These are phyloP conservation scores for Penicilliopsis zonata DNA, from an alignment of 495 filamentous ascomycete species.

Conservation along the genomic window DNA sequence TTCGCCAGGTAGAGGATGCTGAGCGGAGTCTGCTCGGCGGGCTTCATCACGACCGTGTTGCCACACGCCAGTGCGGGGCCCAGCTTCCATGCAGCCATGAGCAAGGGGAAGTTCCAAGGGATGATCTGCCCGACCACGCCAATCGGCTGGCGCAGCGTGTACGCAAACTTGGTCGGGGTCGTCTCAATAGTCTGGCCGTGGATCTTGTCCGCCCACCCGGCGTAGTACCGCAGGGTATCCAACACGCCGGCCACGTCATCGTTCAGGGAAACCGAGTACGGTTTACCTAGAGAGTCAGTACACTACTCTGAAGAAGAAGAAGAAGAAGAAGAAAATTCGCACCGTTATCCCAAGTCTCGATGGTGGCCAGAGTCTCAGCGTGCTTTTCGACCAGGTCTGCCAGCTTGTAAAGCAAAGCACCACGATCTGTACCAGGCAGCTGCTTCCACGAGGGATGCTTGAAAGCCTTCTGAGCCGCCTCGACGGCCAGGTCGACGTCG, in stretches of 20 bases:
- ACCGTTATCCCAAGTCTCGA: slow-evolving; percentile 83
- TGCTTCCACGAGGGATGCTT: slow-evolving; percentile 62
- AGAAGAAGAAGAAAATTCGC: neutral
- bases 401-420: slow-evolving; percentile 55
- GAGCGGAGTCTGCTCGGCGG: slow-evolving; percentile 85
- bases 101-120: slow-evolving; percentile 75
- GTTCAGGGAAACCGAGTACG: slow-evolving; percentile 49
- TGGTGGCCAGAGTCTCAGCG: slow-evolving; percentile 57
- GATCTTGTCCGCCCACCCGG: slow-evolving; percentile 75
- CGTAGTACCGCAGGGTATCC: slow-evolving; percentile 64
- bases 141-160: slow-evolving; percentile 68
- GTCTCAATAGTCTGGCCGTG: slow-evolving; percentile 72
- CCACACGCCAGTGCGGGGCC: slow-evolving; percentile 72
- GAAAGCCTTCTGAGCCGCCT: slow-evolving; percentile 64
- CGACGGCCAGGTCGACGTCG: slow-evolving; percentile 68
- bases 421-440: slow-evolving; percentile 54
- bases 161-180: slow-evolving; percentile 59
- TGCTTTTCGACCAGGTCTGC: slow-evolving; percentile 53
- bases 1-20: slow-evolving; percentile 68
- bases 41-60: slow-evolving; percentile 77
- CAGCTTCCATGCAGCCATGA: slow-evolving; percentile 86
- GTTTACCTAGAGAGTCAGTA: slow-evolving; percentile 31
- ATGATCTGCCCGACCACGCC: slow-evolving; percentile 82
- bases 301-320: neutral
- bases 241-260: slow-evolving; percentile 56